phyloP scores from a whole-genome alignment of 179 eudicot species.

The Vitellaria paradoxa region DNA sequence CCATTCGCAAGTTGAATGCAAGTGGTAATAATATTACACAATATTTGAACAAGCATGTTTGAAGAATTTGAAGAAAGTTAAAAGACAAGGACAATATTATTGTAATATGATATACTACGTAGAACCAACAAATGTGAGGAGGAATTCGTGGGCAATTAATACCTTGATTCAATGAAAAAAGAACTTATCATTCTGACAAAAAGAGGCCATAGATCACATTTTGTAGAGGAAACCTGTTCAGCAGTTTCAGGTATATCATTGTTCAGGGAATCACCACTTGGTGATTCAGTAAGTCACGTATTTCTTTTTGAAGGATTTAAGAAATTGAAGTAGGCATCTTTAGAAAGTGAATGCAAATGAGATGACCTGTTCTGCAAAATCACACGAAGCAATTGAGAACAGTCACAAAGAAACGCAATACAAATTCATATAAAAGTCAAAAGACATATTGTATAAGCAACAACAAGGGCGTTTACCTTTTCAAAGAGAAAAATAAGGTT shows the following conservation, averaged over 20 bases:
- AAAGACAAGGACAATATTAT: too few relatives aligned
- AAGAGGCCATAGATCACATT: slow-evolving; percentile 53
- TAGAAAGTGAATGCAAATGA: slow-evolving; percentile 40
- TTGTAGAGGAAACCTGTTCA: slow-evolving; percentile 25
- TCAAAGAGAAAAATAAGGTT: slow-evolving; percentile 73
- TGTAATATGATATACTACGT: too few relatives aligned
- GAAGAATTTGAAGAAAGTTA: too few relatives aligned
- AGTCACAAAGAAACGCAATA: neutral
- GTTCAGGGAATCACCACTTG: slow-evolving; percentile 21
- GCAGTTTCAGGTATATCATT: slow-evolving; percentile 19
- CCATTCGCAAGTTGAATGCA: too few relatives aligned
- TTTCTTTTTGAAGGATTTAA: slow-evolving; percentile 52
- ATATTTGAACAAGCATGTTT: too few relatives aligned
- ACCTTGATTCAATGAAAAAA: slow-evolving; percentile 70
- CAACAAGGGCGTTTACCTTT: slow-evolving; percentile 42
- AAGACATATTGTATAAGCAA: neutral
- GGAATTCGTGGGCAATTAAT: neutral
- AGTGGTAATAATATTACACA: too few relatives aligned
- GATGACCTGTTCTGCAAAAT: slow-evolving; percentile 75
- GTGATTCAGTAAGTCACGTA: slow-evolving; percentile 17
- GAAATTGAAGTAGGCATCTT: slow-evolving; percentile 42
- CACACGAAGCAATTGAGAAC: slow-evolving; percentile 10
- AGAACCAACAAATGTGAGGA: too few relatives aligned
- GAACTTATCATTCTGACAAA: slow-evolving; percentile 66
- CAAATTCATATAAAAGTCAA: neutral